Conservation (phyloP, 306 rosid genomes). For the Acacia acuminata region DNA sequence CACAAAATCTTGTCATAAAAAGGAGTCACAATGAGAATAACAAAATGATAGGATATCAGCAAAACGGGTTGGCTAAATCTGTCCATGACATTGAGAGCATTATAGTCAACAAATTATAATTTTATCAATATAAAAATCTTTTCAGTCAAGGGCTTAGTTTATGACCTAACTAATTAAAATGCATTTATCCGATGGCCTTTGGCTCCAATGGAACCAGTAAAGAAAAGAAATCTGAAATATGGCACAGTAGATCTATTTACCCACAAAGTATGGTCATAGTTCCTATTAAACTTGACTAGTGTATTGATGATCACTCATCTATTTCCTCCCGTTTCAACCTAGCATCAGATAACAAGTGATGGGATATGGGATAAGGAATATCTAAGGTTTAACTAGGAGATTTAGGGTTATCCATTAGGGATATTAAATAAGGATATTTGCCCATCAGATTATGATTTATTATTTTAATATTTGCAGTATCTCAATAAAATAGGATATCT, state of each 20-base stretch:
- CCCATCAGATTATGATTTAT: too few relatives aligned
- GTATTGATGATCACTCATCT: background rate
- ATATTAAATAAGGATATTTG: too few relatives aligned
- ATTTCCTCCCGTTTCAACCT: too few relatives aligned
- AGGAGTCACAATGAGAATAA: background rate
- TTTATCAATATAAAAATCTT: background rate
- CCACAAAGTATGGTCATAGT: background rate
- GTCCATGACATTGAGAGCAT: background rate
- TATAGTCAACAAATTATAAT: background rate
- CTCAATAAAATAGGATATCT: too few relatives aligned
- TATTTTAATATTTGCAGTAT: too few relatives aligned
- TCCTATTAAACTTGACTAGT: background rate
- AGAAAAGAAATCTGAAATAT: background rate
- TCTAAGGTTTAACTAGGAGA: too few relatives aligned
- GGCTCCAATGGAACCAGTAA: background rate
- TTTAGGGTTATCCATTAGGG: too few relatives aligned
- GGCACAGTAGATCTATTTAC: background rate
- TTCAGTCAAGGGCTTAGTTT: background rate
- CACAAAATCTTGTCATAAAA: constrained; percentile 17
- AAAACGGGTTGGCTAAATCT: background rate
- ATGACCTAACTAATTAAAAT: background rate
- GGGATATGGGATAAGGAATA: too few relatives aligned
- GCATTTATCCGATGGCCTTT: background rate
- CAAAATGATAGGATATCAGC: background rate
- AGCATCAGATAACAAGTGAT: too few relatives aligned